phyloP scores from a whole-genome alignment of 1,139 yeast genomes.

The Yamadazyma sp. region DNA sequence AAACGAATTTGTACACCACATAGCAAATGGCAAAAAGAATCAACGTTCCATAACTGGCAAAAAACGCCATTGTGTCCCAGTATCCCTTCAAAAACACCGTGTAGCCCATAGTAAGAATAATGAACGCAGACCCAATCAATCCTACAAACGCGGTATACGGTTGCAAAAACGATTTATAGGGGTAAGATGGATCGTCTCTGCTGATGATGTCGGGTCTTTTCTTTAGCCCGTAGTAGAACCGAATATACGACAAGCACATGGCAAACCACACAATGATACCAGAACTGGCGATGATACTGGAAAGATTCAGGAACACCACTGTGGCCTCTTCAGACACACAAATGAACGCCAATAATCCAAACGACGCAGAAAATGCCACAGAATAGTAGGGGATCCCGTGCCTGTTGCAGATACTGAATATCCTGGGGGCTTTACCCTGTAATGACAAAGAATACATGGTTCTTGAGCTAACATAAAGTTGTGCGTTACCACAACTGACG shows the following conservation, averaged over 20 bases:
- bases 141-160: slow-evolving; percentile 76
- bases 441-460: slow-evolving; percentile 74
- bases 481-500: slow-evolving; percentile 74
- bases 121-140: slow-evolving; percentile 50
- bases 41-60: slow-evolving; percentile 67
- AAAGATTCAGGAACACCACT: slow-evolving; percentile 63
- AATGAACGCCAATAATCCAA: slow-evolving; percentile 61
- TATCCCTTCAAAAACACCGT: slow-evolving; percentile 58
- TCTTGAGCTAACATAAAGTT: slow-evolving; percentile 75
- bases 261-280: slow-evolving; percentile 81
- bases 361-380: slow-evolving; percentile 58
- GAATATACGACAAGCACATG: slow-evolving; percentile 68
- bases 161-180: slow-evolving; percentile 74
- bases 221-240: slow-evolving; percentile 70
- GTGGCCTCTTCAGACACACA: slow-evolving; percentile 61
- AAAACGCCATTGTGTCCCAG: slow-evolving; percentile 66
- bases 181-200: slow-evolving; percentile 66
- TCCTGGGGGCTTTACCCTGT: slow-evolving; percentile 65
- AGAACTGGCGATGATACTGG: slow-evolving; percentile 65
- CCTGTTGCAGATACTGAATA: slow-evolving; percentile 59
- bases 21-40: slow-evolving; percentile 56
- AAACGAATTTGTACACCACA: slow-evolving; percentile 51
- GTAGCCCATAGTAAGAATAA: slow-evolving; percentile 69
- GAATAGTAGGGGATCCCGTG: slow-evolving; percentile 74
- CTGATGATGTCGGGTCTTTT: slow-evolving; percentile 65